Evolutionary conservation across 495 filamentous ascomycete genomes (phyloP).

Genomic region (Penicillium cinerascens): DNA sequence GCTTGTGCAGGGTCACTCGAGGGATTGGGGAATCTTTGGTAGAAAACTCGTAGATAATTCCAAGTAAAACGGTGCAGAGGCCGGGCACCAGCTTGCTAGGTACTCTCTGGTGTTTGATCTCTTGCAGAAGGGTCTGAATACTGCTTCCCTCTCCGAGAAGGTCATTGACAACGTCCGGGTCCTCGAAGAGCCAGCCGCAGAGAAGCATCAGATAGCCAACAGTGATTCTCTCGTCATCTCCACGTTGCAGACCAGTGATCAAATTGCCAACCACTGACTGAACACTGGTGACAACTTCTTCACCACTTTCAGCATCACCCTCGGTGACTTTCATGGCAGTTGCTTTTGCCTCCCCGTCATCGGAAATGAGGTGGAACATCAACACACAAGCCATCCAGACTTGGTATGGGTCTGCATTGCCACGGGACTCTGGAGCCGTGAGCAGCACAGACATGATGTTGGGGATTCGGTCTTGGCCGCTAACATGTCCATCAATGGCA

Average conservation of each 20-base stretch:
- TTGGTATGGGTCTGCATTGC: slow-evolving; percentile 77
- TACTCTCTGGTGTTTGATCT: slow-evolving; percentile 57
- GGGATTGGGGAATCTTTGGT: slow-evolving; percentile 94
- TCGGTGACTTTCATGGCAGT: slow-evolving; percentile 79
- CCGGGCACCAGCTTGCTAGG: slow-evolving; percentile 70
- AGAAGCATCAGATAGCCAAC: slow-evolving; percentile 90
- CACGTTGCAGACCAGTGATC: slow-evolving; percentile 66
- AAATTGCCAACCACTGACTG: slow-evolving; percentile 82
- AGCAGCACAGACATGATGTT: slow-evolving; percentile 86
- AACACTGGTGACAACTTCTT: slow-evolving; percentile 94
- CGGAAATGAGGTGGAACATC: slow-evolving; percentile 83
- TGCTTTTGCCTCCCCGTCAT: slow-evolving; percentile 74
- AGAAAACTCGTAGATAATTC: slow-evolving; percentile 94
- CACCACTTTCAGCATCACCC: slow-evolving; percentile 83
- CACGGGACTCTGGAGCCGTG: slow-evolving; percentile 52
- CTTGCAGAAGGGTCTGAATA: slow-evolving; percentile 78
- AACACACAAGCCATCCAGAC: slow-evolving; percentile 90
- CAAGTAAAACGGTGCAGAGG: slow-evolving; percentile 77
- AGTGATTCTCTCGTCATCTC: slow-evolving; percentile 75
- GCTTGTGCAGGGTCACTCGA: slow-evolving; percentile 73
- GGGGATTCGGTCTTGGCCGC: slow-evolving; percentile 77
- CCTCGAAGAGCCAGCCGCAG: slow-evolving; percentile 91
- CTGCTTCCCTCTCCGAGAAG: slow-evolving; percentile 94
- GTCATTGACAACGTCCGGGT: slow-evolving; percentile 86
- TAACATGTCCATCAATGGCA: slow-evolving; percentile 82